A percentile compares a stretch with the other conserved stretches of the same genome.
phyloP scores from a whole-genome alignment of 106 monocot species.

The Amphibolis antarctica region DNA sequence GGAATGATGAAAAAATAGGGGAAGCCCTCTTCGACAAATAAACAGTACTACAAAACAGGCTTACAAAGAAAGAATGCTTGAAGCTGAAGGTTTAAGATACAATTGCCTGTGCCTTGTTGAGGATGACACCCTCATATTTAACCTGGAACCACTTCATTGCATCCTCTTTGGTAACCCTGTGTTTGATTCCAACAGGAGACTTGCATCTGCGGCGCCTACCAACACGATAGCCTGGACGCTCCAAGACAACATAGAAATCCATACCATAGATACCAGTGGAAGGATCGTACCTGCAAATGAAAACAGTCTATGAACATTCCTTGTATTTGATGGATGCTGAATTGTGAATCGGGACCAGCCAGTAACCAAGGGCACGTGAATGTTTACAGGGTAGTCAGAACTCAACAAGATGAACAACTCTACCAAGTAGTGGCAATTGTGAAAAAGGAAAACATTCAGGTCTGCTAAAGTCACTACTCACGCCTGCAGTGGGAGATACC shows the following conservation, averaged over 20 bases:
- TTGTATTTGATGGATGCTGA: no score
- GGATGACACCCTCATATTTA: slow-evolving; percentile 27
- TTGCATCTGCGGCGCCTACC: slow-evolving; percentile 24
- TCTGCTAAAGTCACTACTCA: no score
- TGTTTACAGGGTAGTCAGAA: not conserved
- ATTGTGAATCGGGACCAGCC: no score
- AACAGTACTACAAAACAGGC: no score
- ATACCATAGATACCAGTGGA: slow-evolving; percentile 26
- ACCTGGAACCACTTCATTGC: slow-evolving; percentile 32
- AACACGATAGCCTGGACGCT: slow-evolving; percentile 21
- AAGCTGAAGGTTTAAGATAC: no score
- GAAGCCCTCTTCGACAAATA: no score
- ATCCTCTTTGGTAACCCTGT: slow-evolving; percentile 24
- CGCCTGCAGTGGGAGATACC: no score
- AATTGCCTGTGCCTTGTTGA: slow-evolving; percentile 13
- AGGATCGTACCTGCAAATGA: slow-evolving; percentile 16
- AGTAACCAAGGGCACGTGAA: no score
- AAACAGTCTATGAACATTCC: no score
- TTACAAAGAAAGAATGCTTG: no score
- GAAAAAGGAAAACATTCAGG: no score
- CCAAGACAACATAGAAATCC: slow-evolving; percentile 25
- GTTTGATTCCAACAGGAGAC: slow-evolving; percentile 22
- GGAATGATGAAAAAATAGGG: no score
- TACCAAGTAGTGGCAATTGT: not conserved
- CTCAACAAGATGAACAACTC: not conserved